A percentile compares a stretch with the other conserved stretches of the same genome.
phyloP scores from a whole-genome alignment of 169 alveolate genomes.

The Cyclospora cayetanensis region DNA sequence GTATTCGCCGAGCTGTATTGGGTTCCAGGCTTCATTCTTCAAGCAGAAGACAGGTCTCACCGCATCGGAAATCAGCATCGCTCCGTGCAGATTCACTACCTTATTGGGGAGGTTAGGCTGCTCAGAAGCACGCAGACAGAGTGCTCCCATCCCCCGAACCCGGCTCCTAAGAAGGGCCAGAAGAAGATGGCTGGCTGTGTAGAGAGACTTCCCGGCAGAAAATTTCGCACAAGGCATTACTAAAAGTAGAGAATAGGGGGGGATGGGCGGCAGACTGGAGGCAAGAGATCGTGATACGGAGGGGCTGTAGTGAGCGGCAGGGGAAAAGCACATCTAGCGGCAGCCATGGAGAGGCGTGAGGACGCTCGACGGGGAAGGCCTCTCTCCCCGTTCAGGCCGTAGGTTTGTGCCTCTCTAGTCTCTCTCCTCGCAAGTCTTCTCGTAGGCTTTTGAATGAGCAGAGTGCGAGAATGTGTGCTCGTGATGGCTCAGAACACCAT shows the following conservation, averaged over 20 bases:
- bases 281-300: too few species aligned
- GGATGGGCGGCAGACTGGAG: too few species aligned
- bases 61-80: constrained; percentile 93
- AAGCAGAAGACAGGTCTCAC: constrained; percentile 99
- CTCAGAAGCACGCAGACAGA: too few species aligned
- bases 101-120: constrained; percentile 85
- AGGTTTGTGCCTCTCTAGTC: not conserved
- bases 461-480: not conserved
- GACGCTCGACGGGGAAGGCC: not conserved
- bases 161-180: too few species aligned
- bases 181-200: too few species aligned
- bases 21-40: constrained; percentile 97
- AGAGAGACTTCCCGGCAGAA: too few species aligned
- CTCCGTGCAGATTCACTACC: constrained; percentile 84
- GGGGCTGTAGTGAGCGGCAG: too few species aligned
- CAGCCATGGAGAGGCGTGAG: not conserved
- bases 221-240: too few species aligned
- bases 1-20: constrained; percentile 97
- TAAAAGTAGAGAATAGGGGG: too few species aligned
- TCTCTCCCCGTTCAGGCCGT: too few species aligned
- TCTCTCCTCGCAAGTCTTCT: not conserved
- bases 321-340: not conserved
- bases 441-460: too few species aligned
- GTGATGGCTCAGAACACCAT: constrained; percentile 50
- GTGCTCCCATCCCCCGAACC: too few species aligned